phyloP scores from a whole-genome alignment of 345 rosid genomes.

The Fremontodendron californicum region DNA sequence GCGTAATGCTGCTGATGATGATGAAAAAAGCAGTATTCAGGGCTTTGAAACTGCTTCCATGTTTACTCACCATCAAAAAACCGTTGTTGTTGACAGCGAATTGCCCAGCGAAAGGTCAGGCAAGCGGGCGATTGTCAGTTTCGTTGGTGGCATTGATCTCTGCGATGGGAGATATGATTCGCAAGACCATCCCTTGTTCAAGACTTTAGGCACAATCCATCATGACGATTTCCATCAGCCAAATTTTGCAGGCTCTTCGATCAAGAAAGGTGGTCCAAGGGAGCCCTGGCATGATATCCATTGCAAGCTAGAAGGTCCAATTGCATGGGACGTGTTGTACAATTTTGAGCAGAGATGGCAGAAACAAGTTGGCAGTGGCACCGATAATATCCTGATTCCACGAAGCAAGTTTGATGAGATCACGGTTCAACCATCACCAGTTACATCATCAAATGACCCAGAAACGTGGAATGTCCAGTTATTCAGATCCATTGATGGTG shows the following conservation, averaged over 20 bases:
- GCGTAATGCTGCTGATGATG: not conserved
- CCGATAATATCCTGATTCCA: not conserved
- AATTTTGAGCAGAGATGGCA: slow-evolving; percentile 9
- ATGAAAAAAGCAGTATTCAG: not conserved
- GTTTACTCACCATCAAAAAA: slow-evolving; percentile 18
- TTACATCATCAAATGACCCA: not conserved
- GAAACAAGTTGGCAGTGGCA: not conserved
- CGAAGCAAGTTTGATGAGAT: not conserved
- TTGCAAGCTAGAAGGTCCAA: slow-evolving; percentile 10
- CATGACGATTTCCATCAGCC: slow-evolving; percentile 11
- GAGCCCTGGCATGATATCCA: slow-evolving; percentile 18
- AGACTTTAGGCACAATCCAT: not conserved
- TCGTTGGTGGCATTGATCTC: slow-evolving; percentile 14
- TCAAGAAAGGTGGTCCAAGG: slow-evolving; percentile 15
- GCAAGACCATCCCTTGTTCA: slow-evolving; percentile 10
- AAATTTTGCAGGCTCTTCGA: slow-evolving; percentile 5
- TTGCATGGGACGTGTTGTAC: slow-evolving; percentile 11
- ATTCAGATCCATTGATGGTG: slow-evolving; percentile 5
- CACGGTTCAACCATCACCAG: not conserved
- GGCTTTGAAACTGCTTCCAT: not conserved
- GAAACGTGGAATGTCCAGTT: slow-evolving; percentile 9
- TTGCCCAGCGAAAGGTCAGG: not conserved
- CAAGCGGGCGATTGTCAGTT: slow-evolving; percentile 2
- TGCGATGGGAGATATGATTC: slow-evolving; percentile 14
- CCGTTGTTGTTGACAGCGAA: not conserved